phyloP scores from a whole-genome alignment of 2,329 filamentous ascomycete species.

The Colletotrichum limetticola region DNA sequence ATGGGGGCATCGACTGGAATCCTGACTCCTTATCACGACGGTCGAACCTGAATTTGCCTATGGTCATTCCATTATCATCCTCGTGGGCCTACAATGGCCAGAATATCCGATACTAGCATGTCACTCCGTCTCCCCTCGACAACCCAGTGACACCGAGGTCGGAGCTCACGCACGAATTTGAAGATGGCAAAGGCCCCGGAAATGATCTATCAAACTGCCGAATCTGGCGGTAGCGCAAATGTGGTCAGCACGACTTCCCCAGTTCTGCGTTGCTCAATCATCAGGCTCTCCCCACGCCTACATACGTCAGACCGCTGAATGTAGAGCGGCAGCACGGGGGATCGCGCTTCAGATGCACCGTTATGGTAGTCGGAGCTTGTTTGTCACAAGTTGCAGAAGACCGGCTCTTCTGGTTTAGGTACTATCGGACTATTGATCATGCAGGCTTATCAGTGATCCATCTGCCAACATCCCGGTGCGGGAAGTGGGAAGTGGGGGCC shows the following conservation, averaged over 20 bases:
- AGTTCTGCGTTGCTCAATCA: neutral
- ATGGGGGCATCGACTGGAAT: neutral
- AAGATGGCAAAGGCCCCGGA: neutral
- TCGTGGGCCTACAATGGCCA: neutral
- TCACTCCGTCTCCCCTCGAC: too few species aligned
- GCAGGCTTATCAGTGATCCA: constrained; percentile 25
- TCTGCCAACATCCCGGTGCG: neutral
- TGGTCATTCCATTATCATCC: neutral
- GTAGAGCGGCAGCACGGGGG: neutral
- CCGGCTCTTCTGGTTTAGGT: neutral
- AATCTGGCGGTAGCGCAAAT: neutral
- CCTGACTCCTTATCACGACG: neutral
- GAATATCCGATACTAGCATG: neutral
- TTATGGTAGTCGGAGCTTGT: neutral
- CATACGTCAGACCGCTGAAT: constrained; percentile 1
- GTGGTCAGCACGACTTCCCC: neutral
- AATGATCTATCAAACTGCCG: constrained; percentile 1
- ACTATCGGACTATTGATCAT: constrained; percentile 3
- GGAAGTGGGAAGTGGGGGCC: constrained; percentile 12
- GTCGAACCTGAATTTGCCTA: neutral
- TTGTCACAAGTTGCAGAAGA: neutral
- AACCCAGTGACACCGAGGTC: neutral
- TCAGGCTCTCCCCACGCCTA: neutral
- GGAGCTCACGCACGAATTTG: neutral
- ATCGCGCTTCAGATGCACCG: neutral